Evolutionary conservation across 768 basidiomycete genomes (phyloP), one percentile per base, ranked within the genome.

Genomic region (Kwoniella bestiolae): DNA sequence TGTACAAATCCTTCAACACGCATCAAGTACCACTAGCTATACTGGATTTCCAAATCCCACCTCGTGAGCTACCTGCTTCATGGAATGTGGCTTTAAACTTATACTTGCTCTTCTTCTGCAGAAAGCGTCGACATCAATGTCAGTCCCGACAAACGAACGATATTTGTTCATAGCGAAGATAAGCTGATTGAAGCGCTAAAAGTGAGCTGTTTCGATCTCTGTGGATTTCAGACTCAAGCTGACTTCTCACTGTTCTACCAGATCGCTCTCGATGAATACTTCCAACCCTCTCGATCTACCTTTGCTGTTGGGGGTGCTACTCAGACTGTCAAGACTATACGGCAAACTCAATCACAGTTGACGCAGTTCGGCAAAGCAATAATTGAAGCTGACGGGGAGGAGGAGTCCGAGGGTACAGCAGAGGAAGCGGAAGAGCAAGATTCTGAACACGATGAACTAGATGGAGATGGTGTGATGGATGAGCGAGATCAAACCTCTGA

Each of bases 111-210:
- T n/a, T n/a, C n/a, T n/a, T n/a, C n/a, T 28, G 5, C 26, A 72
- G 77, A 76, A 44, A 68, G 75, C 49, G 73, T 81, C 73, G 96
- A 99, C 76, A 88, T 99, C 74, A 99, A 99, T 67, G 91, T 98
- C 65, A 91, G 89, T 67, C 95, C 96, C 0, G 96, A 98, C 83
- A 99, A 98, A 76, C 86, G 95, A n/a, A 94, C 92, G 0, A 90
- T 98, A 38, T 88, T 96, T 56, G 75, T 99, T 11, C 93, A 97
- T 71, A 89, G 89, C 77, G 95, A 99, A 79, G 84, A 84, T 11
- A 90, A 89, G 66, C 81, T 99, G 18, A 84, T 98, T 0, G 82
- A 86, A 2, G 87, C 88, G 0, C 84, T 98, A 44, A 94, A 91
- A 83, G 92, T 92, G 59, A 14, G 79, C 18, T 12, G 12, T 3